Evolutionary conservation across 208 protist species (phyloP).

Genomic region (Tritrichomonas foetus): DNA sequence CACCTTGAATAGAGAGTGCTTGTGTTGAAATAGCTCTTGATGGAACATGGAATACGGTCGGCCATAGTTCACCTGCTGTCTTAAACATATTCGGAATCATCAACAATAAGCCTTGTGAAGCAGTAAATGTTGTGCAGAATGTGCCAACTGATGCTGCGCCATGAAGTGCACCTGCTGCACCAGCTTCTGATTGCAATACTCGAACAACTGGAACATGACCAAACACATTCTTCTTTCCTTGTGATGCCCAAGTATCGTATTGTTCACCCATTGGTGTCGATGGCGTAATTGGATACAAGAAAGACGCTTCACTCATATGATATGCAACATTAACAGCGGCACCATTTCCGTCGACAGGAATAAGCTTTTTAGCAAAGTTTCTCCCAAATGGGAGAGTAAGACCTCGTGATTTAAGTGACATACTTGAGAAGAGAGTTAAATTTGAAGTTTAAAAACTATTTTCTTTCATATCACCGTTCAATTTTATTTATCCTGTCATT

Average conservation of each 20-base stretch:
- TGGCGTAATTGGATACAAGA: conserved; percentile 64
- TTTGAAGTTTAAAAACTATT: no score
- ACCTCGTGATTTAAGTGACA: no score
- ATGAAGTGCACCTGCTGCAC: conserved; percentile 60
- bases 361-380: no score
- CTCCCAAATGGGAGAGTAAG: no score
- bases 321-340: background rate
- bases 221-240: conserved; percentile 59
- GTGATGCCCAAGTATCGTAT: conserved; percentile 53
- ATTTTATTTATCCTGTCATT: no score
- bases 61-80: conserved; percentile 52
- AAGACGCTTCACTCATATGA: background rate
- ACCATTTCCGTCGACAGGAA: background rate
- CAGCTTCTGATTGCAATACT: conserved; percentile 62
- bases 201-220: conserved; percentile 51
- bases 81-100: background rate
- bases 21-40: conserved; percentile 48
- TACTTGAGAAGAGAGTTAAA: no score
- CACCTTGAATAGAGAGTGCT: conserved; percentile 57
- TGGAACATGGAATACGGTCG: conserved; percentile 63
- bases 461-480: no score
- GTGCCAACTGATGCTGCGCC: conserved; percentile 42
- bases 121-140: conserved; percentile 66
- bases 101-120: conserved; percentile 55
- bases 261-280: conserved; percentile 64